A percentile compares a stretch with the other conserved stretches of the same genome.
Evolutionary conservation across 495 filamentous ascomycete genomes (phyloP).

Genomic region (Lentithecium fluviatile): DNA sequence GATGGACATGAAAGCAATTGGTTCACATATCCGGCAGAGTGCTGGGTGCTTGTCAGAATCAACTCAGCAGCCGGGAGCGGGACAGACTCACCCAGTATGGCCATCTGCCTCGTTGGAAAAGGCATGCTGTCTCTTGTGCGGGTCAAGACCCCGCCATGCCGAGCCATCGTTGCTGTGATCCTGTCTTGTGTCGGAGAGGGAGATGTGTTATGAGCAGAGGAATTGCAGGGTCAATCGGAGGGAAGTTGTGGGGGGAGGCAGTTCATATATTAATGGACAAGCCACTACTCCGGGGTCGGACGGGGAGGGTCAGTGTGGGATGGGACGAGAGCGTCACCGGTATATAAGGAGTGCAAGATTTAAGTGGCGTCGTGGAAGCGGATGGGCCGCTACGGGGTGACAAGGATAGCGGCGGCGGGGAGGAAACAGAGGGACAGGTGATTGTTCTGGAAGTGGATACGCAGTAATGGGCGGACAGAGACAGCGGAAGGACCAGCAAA

Average conservation of each 20-base stretch:
- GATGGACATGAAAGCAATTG: conserved; percentile 99
- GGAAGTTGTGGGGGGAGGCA: conserved; percentile 10
- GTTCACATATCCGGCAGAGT: conserved; percentile 92
- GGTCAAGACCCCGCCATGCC: conserved; percentile 21
- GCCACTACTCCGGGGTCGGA: conserved; percentile 17
- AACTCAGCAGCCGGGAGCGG: background rate
- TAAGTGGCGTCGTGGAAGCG: conserved; percentile 36
- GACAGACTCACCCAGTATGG: conserved; percentile 31
- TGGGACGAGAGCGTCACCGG: conserved; percentile 32
- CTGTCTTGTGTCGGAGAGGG: background rate
- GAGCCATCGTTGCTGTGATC: conserved; percentile 24
- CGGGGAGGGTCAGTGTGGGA: conserved; percentile 28
- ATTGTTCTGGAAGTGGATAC: conserved; percentile 33
- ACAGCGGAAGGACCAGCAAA: conserved; percentile 26
- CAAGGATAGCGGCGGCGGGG: conserved; percentile 36
- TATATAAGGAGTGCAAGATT: conserved; percentile 33
- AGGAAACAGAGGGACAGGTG: conserved; percentile 29
- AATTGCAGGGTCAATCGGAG: conserved; percentile 1
- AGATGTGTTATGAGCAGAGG: background rate
- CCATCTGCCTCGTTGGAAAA: conserved; percentile 35
- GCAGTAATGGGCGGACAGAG: conserved; percentile 28
- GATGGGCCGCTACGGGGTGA: conserved; percentile 20
- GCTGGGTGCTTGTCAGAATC: conserved; percentile 51
- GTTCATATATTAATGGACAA: conserved; percentile 6
- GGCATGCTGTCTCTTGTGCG: conserved; percentile 19